These are phyloP conservation scores for Ogataea salicorniae DNA, from an alignment of 805 yeast genomes.

Conservation along the genomic window DNA sequence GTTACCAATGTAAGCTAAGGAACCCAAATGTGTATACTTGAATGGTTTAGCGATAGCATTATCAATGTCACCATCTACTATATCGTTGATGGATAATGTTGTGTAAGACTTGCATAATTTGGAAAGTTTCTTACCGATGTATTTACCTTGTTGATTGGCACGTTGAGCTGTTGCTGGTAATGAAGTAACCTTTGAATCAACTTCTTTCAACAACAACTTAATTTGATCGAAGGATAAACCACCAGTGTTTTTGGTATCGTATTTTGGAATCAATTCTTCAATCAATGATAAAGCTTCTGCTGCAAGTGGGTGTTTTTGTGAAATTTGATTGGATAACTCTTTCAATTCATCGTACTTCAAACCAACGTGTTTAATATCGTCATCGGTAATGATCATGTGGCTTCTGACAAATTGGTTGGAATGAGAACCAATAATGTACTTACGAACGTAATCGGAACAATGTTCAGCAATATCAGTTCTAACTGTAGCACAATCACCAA, in stretches of 20 bases:
- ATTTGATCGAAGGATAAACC: constrained; percentile 49
- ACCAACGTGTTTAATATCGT: constrained; percentile 44
- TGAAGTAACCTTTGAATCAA: constrained; percentile 60
- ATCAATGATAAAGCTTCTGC: constrained; percentile 49
- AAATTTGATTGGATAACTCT: constrained; percentile 43
- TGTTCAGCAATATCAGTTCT: constrained; percentile 56
- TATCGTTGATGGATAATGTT: constrained; percentile 39
- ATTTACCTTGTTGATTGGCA: constrained; percentile 66
- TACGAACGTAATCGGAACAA: constrained; percentile 46
- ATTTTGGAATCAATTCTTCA: constrained; percentile 47
- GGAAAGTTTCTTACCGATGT: constrained; percentile 55
- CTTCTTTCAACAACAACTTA: constrained; percentile 43
- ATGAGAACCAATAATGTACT: constrained; percentile 40
- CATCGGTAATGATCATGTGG: constrained; percentile 38
- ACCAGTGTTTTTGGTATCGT: constrained; percentile 44
- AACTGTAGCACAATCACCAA: constrained; percentile 68
- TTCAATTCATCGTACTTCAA: constrained; percentile 44
- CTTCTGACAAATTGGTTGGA: constrained; percentile 30
- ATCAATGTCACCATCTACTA: constrained; percentile 51
- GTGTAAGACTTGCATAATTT: constrained; percentile 43
- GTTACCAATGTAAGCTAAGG: constrained; percentile 64
- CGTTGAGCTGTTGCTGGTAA: constrained; percentile 74
- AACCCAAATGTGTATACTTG: constrained; percentile 59
- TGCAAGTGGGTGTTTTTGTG: constrained; percentile 52
- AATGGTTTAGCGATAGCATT: constrained; percentile 53